A percentile compares a stretch with the other conserved stretches of the same genome.
phyloP scores from a whole-genome alignment of 768 basidiomycete genomes.

The Myochromella boudieri region DNA sequence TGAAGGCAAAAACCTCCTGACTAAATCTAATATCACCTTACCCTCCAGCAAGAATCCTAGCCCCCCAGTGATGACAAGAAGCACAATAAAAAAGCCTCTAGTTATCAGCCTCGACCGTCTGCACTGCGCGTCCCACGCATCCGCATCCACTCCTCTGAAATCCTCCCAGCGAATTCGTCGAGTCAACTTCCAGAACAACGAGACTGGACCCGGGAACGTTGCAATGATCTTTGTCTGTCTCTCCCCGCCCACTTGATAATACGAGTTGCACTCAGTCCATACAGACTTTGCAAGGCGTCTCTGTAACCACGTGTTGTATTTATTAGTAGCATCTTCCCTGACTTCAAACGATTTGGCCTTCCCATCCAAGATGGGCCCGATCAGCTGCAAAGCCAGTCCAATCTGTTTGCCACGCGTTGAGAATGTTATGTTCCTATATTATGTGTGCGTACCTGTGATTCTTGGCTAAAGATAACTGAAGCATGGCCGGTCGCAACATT shows the following conservation, averaged over 20 bases:
- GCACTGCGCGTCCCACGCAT: slow-evolving; percentile 34
- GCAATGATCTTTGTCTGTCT: slow-evolving; percentile 42
- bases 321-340: slow-evolving; percentile 41
- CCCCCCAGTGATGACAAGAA: slow-evolving; percentile 22
- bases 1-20: slow-evolving; percentile 9
- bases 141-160: slow-evolving; percentile 41
- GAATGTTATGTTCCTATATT: slow-evolving; percentile 10
- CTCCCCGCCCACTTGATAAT: slow-evolving; percentile 41
- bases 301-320: slow-evolving; percentile 55
- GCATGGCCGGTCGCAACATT: slow-evolving; percentile 60
- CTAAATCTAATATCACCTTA: slow-evolving; percentile 2
- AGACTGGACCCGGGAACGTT: slow-evolving; percentile 55
- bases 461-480: slow-evolving; percentile 55
- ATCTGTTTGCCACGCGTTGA: slow-evolving; percentile 34
- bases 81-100: slow-evolving; percentile 20
- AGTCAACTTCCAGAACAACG: slow-evolving; percentile 52
- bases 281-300: slow-evolving; percentile 45
- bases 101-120: slow-evolving; percentile 21
- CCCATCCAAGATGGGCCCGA: slow-evolving; percentile 51
- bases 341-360: slow-evolving; percentile 51
- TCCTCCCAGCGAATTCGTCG: slow-evolving; percentile 41
- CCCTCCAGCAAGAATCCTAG: slow-evolving; percentile 16
- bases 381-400: slow-evolving; percentile 45
- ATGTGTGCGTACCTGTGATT: slow-evolving; percentile 43
- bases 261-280: slow-evolving; percentile 55